Evolutionary conservation across 305 asterid genomes (phyloP).

Genomic region (Fraxinus albicans): DNA sequence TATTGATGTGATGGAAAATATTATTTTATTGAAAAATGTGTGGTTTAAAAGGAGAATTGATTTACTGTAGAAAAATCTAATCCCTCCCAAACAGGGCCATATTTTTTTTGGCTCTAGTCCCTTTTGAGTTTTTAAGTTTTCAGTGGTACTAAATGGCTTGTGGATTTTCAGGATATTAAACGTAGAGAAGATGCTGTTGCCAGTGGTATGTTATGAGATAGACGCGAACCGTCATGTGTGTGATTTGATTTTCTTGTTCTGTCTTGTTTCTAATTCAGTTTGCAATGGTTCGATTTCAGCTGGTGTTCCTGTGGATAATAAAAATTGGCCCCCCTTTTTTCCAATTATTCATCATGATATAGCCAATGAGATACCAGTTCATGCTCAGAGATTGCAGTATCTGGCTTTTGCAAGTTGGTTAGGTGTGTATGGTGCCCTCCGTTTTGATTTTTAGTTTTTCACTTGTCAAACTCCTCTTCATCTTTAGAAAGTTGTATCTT

Average conservation of each 20-base stretch:
- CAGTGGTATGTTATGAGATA: slow-evolving; percentile 52
- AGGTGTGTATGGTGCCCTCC: slow-evolving; percentile 45
- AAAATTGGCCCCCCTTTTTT: slow-evolving; percentile 94
- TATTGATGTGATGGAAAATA: no score
- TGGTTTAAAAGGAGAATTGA: no score
- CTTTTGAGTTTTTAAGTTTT: slow-evolving; percentile 17
- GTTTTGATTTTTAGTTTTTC: slow-evolving; percentile 3
- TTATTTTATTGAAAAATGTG: no score
- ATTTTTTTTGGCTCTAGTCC: neutral
- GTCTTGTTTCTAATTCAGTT: slow-evolving; percentile 20
- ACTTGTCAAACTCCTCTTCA: neutral
- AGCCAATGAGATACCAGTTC: slow-evolving; percentile 88
- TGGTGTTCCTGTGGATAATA: slow-evolving; percentile 76
- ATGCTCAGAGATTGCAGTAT: slow-evolving; percentile 88
- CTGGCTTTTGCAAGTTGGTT: slow-evolving; percentile 95
- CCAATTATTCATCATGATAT: slow-evolving; percentile 97
- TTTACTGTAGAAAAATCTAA: no score
- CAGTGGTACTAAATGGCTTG: slow-evolving; percentile 16
- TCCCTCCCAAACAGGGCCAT: no score
- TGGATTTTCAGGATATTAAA: slow-evolving; percentile 66
- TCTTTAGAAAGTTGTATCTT: neutral
- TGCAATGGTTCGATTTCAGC: slow-evolving; percentile 46
- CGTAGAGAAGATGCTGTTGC: slow-evolving; percentile 89
- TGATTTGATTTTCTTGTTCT: slow-evolving; percentile 8
- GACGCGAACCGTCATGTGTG: neutral